phyloP scores from a whole-genome alignment of 148 eudicot genomes.

The Diospyros kaki region DNA sequence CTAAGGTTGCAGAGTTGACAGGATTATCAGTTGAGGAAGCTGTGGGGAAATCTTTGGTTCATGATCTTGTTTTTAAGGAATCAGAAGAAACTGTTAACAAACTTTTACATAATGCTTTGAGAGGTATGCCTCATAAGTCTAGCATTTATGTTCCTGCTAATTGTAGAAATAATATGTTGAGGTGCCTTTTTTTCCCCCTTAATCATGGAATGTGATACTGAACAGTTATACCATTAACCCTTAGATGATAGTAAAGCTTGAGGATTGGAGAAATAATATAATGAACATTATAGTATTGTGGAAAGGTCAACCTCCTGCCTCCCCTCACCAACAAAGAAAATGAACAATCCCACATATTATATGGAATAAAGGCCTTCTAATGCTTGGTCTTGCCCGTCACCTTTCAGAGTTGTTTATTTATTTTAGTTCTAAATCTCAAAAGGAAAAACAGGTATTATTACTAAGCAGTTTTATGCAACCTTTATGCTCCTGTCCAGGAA shows the following conservation, averaged over 20 bases:
- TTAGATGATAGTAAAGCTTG: neutral
- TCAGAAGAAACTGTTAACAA: constrained; percentile 61
- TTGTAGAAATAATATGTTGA: neutral
- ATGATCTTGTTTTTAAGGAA: constrained; percentile 64
- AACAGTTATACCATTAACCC: neutral
- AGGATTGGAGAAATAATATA: neutral
- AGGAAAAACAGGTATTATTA: neutral
- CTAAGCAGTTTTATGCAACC: neutral
- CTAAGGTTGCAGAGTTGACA: constrained; percentile 79
- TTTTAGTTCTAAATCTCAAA: neutral
- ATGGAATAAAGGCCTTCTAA: neutral
- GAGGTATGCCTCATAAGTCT: constrained; percentile 48
- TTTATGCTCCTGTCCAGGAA: too few species aligned
- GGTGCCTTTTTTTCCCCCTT: neutral
- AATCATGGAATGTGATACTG: neutral
- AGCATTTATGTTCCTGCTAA: neutral
- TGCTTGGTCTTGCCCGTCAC: neutral
- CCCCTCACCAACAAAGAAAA: neutral
- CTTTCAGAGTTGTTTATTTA: neutral
- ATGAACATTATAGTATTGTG: too few species aligned
- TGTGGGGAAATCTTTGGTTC: constrained; percentile 83
- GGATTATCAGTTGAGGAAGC: constrained; percentile 83
- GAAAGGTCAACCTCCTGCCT: neutral
- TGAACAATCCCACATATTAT: neutral
- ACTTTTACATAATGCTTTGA: constrained; percentile 59